These are phyloP conservation scores for Lactarius sp. DNA, from an alignment of 768 basidiomycete genomes.

Conservation along the genomic window DNA sequence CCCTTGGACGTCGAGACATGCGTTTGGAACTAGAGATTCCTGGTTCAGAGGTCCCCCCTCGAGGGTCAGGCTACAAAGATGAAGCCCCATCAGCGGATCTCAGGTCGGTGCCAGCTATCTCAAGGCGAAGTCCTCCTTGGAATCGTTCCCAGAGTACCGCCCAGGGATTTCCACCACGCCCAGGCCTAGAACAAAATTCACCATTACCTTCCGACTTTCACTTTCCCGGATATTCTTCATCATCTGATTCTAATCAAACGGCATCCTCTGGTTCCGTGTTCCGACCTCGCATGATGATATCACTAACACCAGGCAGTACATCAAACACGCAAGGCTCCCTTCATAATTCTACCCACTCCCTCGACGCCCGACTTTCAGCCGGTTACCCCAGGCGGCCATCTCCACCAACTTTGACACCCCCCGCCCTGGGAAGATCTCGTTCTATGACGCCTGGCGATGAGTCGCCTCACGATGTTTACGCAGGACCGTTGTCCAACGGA, in stretches of 20 bases:
- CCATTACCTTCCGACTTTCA: constrained; percentile 31
- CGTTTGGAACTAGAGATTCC: constrained; percentile 6
- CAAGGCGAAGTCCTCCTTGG: constrained; percentile 11
- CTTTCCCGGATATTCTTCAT: constrained; percentile 33
- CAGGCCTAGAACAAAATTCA: constrained; percentile 9
- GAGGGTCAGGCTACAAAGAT: constrained; percentile 1
- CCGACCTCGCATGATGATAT: constrained; percentile 7
- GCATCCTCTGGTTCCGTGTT: background rate
- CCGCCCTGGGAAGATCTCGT: constrained; percentile 32
- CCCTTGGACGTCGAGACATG: constrained; percentile 5
- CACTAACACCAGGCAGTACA: constrained; percentile 14
- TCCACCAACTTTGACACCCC: constrained; percentile 33
- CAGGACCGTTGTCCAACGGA: constrained; percentile 16
- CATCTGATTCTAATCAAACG: constrained; percentile 11
- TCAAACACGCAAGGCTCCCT: constrained; percentile 3
- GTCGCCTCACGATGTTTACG: background rate
- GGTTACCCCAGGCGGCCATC: constrained; percentile 18
- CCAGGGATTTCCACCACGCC: background rate
- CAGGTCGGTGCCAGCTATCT: background rate
- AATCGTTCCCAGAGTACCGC: constrained; percentile 19
- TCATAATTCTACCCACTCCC: constrained; percentile 53
- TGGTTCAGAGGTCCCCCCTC: background rate
- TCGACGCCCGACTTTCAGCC: constrained; percentile 40
- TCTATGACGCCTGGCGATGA: constrained; percentile 33
- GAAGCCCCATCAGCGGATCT: background rate